These are phyloP conservation scores for Perkinsus marinus DNA, from an alignment of 169 alveolate species.

Conservation along the genomic window DNA sequence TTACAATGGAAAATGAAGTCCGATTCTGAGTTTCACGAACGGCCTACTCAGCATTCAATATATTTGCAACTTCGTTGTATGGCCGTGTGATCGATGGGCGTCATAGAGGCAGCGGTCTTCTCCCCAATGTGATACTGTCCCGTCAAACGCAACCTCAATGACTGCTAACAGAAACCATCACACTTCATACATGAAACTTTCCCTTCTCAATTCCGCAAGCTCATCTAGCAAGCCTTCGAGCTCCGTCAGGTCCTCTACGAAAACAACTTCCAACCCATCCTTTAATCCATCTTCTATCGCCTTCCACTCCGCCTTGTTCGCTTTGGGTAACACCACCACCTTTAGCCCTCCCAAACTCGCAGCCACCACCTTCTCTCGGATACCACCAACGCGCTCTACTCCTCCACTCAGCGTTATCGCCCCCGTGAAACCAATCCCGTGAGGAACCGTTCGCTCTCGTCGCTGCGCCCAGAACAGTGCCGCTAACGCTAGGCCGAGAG, in stretches of 20 bases:
- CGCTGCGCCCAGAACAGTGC: background rate
- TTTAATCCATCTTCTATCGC: background rate
- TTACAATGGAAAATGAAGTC: too few species aligned
- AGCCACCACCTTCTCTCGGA: background rate
- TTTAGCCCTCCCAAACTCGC: background rate
- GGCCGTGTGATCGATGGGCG: too few species aligned
- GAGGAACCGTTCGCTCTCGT: background rate
- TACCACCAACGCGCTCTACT: background rate
- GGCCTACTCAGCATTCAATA: too few species aligned
- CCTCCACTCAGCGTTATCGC: background rate
- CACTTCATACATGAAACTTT: background rate
- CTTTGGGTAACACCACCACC: background rate
- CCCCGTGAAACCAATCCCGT: background rate
- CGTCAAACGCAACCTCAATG: too few species aligned
- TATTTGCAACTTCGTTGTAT: too few species aligned
- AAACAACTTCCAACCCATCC: background rate
- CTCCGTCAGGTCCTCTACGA: background rate
- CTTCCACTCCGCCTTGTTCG: background rate
- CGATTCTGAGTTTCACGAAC: too few species aligned
- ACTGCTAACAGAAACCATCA: background rate
- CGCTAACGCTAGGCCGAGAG: background rate
- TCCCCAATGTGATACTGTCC: too few species aligned
- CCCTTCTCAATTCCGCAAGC: background rate
- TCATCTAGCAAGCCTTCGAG: background rate
- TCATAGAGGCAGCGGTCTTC: too few species aligned